Conservation (phyloP, 2,329 filamentous ascomycete species). For the Aulographum hederae region DNA sequence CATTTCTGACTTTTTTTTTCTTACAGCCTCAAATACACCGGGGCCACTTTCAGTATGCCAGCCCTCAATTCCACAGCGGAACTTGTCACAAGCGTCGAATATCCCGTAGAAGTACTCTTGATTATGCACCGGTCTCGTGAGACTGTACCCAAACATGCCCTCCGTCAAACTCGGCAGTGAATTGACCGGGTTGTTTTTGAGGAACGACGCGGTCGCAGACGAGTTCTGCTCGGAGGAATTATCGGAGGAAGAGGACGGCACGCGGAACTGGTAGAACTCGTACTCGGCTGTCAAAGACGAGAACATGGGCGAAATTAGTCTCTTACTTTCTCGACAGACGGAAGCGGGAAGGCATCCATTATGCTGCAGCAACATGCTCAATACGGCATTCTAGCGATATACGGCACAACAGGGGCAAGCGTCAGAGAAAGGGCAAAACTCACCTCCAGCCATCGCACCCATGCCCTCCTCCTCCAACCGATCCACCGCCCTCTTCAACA, state of each 20-base stretch:
- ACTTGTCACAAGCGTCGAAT: constrained; percentile 61
- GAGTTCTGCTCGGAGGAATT: constrained; percentile 37
- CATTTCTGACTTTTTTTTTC: constrained; percentile 11
- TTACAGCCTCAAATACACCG: constrained; percentile 79
- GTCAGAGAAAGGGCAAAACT: constrained; percentile 13
- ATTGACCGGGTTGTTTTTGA: constrained; percentile 53
- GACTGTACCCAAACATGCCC: constrained; percentile 90
- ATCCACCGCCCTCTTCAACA: constrained; percentile 49
- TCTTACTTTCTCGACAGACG: neutral
- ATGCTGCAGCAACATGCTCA: neutral
- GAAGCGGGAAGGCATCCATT: neutral
- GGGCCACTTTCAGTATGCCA: constrained; percentile 94
- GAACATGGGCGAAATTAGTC: neutral
- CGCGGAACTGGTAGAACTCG: constrained; percentile 83
- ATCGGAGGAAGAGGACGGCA: constrained; percentile 31
- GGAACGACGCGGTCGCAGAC: constrained; percentile 54
- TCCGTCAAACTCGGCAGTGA: constrained; percentile 68
- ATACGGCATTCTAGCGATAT: neutral
- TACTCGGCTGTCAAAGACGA: constrained; percentile 54
- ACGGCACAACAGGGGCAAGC: too few relatives aligned
- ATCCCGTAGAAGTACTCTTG: constrained; percentile 84
- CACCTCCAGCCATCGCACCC: constrained; percentile 78
- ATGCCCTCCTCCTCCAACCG: constrained; percentile 53
- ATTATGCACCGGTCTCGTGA: constrained; percentile 75
- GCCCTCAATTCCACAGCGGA: constrained; percentile 69